A percentile compares a stretch with the other conserved stretches of the same genome.
These are phyloP conservation scores for Conidiobolus incongruus DNA, from an alignment of 371 early-diverging fungal species.

Conservation along the genomic window DNA sequence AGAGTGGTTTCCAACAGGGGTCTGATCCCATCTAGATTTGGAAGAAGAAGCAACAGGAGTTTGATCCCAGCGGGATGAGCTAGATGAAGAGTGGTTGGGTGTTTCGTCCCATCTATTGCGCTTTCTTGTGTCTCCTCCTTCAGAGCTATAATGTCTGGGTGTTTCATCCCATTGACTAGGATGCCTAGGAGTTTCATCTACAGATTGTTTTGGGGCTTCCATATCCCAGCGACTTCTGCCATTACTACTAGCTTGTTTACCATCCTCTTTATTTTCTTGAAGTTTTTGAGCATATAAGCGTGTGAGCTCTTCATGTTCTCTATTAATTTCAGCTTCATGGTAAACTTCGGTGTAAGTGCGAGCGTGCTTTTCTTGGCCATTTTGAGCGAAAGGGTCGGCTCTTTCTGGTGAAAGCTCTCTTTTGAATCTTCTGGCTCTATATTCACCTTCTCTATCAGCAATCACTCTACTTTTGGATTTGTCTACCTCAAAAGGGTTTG, in stretches of 20 bases:
- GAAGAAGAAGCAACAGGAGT: constrained; percentile 15
- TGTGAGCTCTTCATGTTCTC: constrained; percentile 43
- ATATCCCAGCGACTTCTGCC: constrained; percentile 76
- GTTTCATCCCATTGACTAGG: constrained; percentile 44
- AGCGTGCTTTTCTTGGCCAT: constrained; percentile 8
- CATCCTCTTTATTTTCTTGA: constrained; percentile 23
- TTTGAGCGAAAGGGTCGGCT: constrained; percentile 53
- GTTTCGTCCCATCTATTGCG: constrained; percentile 50
- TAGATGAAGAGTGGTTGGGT: constrained; percentile 15
- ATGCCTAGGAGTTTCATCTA: no score
- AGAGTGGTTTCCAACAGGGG: constrained; percentile 21
- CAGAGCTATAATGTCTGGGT: constrained; percentile 15
- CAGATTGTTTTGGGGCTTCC: constrained; percentile 42
- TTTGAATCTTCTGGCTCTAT: constrained; percentile 51
- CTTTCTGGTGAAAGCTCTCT: constrained; percentile 73
- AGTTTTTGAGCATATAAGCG: constrained; percentile 45
- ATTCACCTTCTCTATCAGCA: constrained; percentile 70
- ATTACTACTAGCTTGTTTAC: constrained; percentile 13
- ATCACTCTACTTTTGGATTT: constrained; percentile 29
- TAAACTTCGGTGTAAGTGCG: constrained; percentile 65
- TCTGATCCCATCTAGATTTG: constrained; percentile 42
- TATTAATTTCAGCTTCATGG: constrained; percentile 62
- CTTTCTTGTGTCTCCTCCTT: constrained; percentile 7
- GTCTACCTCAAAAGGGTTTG: constrained; percentile 38
- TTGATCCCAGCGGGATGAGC: constrained; percentile 32